phyloP scores from a whole-genome alignment of 2,329 filamentous ascomycete species.

The Dendrostoma leiphaemia region DNA sequence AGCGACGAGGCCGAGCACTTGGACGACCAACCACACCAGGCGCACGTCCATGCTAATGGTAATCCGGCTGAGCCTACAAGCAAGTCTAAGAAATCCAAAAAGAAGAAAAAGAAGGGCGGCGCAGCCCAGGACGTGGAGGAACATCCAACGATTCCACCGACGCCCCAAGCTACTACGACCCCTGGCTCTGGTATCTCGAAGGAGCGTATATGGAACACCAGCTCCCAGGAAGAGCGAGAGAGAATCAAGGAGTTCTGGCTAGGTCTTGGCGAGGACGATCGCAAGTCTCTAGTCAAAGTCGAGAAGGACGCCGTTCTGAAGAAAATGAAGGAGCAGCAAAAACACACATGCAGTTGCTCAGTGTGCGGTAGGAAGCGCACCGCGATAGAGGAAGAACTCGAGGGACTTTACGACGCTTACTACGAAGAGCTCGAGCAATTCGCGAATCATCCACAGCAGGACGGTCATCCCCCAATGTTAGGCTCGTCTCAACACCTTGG shows the following conservation, averaged over 20 bases:
- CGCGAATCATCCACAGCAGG: slow-evolving; percentile 71
- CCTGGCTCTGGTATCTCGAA: slow-evolving; percentile 53
- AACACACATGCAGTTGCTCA: slow-evolving; percentile 97
- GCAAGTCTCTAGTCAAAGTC: slow-evolving; percentile 93
- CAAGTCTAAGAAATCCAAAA: slow-evolving; percentile 61
- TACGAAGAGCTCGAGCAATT: slow-evolving; percentile 98
- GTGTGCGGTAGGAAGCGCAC: slow-evolving; percentile 95
- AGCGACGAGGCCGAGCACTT: slow-evolving; percentile 48
- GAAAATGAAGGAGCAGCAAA: slow-evolving; percentile 99
- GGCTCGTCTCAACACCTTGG: slow-evolving; percentile 64
- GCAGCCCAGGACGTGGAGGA: slow-evolving; percentile 17
- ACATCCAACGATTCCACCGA: slow-evolving; percentile 30
- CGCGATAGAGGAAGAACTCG: slow-evolving; percentile 96
- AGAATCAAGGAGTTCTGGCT: slow-evolving; percentile 99
- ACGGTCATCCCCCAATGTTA: slow-evolving; percentile 70
- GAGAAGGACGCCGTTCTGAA: slow-evolving; percentile 97
- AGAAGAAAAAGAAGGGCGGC: slow-evolving; percentile 64
- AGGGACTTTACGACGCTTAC: slow-evolving; percentile 97
- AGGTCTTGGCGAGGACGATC: slow-evolving; percentile 87
- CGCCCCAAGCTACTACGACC: slow-evolving; percentile 29
- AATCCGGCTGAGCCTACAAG: slow-evolving; percentile 24
- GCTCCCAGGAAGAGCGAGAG: slow-evolving; percentile 89
- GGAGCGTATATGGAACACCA: slow-evolving; percentile 97
- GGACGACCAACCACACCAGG: slow-evolving; percentile 33
- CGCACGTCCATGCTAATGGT: slow-evolving; percentile 34